Conservation (phyloP, 352 stramenopile species). For the Globisporangium viniferum region DNA sequence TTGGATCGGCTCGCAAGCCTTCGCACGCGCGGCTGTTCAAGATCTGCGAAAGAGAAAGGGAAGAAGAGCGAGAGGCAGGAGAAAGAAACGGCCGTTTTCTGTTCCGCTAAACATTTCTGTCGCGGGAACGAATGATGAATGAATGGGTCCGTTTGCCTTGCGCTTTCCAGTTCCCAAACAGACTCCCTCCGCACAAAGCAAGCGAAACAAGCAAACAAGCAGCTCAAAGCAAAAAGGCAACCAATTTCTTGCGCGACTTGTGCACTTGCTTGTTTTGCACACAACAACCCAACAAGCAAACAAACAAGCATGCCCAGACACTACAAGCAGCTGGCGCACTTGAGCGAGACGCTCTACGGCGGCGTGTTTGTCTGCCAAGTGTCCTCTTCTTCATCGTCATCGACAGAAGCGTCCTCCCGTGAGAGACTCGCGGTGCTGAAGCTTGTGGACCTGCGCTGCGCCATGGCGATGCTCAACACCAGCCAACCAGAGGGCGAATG, state of each 20-base stretch:
- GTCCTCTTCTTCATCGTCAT: not conserved
- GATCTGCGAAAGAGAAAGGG: no score
- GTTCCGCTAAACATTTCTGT: no score
- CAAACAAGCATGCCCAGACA: not conserved
- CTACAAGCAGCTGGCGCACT: conserved; percentile 4
- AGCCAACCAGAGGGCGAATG: not conserved
- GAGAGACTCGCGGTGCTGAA: conserved; percentile 4
- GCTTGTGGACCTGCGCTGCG: conserved; percentile 1
- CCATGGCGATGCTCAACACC: conserved; percentile 4
- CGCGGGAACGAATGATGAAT: no score
- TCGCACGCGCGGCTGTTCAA: no score
- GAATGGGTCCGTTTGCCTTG: not conserved
- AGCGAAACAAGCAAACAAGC: not conserved
- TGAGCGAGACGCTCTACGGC: no score
- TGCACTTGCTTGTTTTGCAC: no score
- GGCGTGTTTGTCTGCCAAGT: not conserved
- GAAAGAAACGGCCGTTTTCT: no score
- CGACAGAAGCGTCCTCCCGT: not conserved
- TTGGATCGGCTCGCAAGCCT: no score
- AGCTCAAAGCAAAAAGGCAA: not conserved
- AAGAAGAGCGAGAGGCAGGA: no score
- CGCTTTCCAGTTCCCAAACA: not conserved
- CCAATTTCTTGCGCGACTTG: no score
- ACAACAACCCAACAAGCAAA: no score
- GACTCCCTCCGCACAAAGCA: not conserved